A percentile compares a stretch with the other conserved stretches of the same genome.
phyloP scores from a whole-genome alignment of 345 rosid genomes.

The Ceriops decandra region DNA sequence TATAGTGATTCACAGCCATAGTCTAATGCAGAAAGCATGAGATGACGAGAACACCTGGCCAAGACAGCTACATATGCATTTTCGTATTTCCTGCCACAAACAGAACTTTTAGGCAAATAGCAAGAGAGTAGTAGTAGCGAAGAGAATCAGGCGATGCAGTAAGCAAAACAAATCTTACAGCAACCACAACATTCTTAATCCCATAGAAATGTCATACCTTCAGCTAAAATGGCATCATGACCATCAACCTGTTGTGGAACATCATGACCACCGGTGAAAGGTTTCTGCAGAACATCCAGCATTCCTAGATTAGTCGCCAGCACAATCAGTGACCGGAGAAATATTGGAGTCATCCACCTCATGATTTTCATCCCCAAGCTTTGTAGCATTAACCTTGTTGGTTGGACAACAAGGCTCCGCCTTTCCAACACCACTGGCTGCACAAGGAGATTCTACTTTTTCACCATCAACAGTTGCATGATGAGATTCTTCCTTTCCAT shows the following conservation, averaged over 20 bases:
- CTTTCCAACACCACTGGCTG: conserved; percentile 32
- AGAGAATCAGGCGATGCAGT: background rate
- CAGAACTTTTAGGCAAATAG: background rate
- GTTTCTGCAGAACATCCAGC: conserved; percentile 23
- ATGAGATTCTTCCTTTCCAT: conserved; percentile 6
- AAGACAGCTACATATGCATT: too few species aligned
- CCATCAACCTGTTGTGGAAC: background rate
- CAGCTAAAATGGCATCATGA: background rate
- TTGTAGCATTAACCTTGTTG: conserved; percentile 16
- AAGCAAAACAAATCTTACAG: background rate
- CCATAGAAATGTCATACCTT: conserved; percentile 3
- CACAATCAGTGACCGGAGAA: conserved; percentile 23
- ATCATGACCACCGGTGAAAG: conserved; percentile 16
- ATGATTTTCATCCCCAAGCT: conserved; percentile 10
- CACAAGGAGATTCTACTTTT: conserved; percentile 14
- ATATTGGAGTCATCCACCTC: conserved; percentile 23
- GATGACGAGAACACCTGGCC: background rate
- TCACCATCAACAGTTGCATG: conserved; percentile 26
- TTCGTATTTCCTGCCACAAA: background rate
- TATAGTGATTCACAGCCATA: background rate
- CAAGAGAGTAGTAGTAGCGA: background rate
- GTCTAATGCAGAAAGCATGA: background rate
- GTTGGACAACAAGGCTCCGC: conserved; percentile 1
- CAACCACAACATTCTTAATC: background rate
- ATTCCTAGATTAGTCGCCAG: background rate